These are phyloP conservation scores for Fusarium sp. DNA, from an alignment of 2,329 filamentous ascomycete species.

Conservation along the genomic window DNA sequence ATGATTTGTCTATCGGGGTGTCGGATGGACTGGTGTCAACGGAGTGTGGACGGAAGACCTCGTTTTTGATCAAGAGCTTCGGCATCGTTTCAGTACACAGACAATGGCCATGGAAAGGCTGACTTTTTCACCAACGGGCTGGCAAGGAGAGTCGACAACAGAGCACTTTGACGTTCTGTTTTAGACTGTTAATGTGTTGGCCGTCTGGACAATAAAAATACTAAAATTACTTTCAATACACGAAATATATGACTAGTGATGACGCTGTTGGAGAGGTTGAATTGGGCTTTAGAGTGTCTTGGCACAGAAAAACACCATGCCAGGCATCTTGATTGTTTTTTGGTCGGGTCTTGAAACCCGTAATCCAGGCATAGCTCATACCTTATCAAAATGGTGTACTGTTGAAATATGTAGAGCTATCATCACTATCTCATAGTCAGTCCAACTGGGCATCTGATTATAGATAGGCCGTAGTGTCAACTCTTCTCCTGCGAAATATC, in stretches of 20 bases:
- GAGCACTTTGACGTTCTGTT: slow-evolving; percentile 65
- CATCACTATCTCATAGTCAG: neutral
- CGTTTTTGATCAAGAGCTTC: slow-evolving; percentile 63
- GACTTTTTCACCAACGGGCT: slow-evolving; percentile 54
- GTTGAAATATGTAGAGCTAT: neutral
- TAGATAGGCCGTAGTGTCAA: slow-evolving; percentile 27
- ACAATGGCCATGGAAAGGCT: slow-evolving; percentile 55
- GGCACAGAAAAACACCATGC: neutral
- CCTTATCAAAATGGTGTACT: neutral
- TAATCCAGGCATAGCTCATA: neutral
- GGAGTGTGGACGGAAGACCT: slow-evolving; percentile 73
- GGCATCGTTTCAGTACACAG: slow-evolving; percentile 62
- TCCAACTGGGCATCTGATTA: neutral
- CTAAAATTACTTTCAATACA: slow-evolving; percentile 60
- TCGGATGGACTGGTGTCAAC: slow-evolving; percentile 71
- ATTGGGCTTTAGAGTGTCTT: neutral
- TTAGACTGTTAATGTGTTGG: slow-evolving; percentile 68
- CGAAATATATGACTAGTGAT: slow-evolving; percentile 37
- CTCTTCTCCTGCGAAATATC: slow-evolving; percentile 36
- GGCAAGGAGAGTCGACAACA: slow-evolving; percentile 56
- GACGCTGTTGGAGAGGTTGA: neutral
- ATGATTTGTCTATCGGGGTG: slow-evolving; percentile 51
- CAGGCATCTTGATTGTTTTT: neutral
- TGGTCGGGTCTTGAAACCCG: neutral
- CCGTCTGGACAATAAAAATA: slow-evolving; percentile 69